phyloP scores from a whole-genome alignment of 2,329 filamentous ascomycete genomes.

The Herpomyces periplanetae region DNA sequence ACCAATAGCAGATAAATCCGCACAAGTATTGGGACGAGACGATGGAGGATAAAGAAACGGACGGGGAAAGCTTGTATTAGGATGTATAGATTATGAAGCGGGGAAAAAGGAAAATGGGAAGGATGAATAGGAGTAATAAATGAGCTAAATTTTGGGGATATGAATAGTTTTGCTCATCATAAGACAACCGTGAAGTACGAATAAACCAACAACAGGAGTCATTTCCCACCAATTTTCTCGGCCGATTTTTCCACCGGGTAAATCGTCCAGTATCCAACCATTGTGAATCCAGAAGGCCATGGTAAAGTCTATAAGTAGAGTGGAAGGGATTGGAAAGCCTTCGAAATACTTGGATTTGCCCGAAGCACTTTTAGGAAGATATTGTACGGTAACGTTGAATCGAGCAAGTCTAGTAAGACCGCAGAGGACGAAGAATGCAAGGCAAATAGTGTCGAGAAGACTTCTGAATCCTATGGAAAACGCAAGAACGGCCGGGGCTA shows the following conservation, averaged over 20 bases:
- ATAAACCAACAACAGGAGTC: slow-evolving; percentile 42
- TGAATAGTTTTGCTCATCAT: slow-evolving; percentile 89
- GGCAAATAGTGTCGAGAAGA: slow-evolving; percentile 32
- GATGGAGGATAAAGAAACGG: too few species aligned
- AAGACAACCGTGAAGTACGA: slow-evolving; percentile 52
- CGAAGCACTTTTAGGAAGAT: slow-evolving; percentile 54
- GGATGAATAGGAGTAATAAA: slow-evolving; percentile 1
- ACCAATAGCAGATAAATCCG: too few species aligned
- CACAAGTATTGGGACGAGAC: too few species aligned
- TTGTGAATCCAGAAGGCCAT: slow-evolving; percentile 68
- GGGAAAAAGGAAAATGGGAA: not conserved
- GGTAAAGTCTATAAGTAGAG: slow-evolving; percentile 31
- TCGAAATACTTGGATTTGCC: slow-evolving; percentile 91
- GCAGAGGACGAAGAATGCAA: slow-evolving; percentile 71
- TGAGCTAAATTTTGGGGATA: slow-evolving; percentile 35
- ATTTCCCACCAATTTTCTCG: slow-evolving; percentile 31
- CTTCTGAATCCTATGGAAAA: slow-evolving; percentile 69
- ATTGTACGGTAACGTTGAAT: slow-evolving; percentile 79
- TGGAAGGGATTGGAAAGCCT: slow-evolving; percentile 78
- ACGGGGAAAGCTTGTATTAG: slow-evolving; percentile 11
- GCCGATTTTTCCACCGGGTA: slow-evolving; percentile 34
- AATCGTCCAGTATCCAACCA: slow-evolving; percentile 31
- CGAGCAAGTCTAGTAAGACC: slow-evolving; percentile 69
- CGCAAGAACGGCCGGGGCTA: slow-evolving; percentile 49
- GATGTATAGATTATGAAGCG: slow-evolving; percentile 8